Base-by-base conservation (phyloP, 805 yeast species). In the Blastobotrys parvus region DNA sequence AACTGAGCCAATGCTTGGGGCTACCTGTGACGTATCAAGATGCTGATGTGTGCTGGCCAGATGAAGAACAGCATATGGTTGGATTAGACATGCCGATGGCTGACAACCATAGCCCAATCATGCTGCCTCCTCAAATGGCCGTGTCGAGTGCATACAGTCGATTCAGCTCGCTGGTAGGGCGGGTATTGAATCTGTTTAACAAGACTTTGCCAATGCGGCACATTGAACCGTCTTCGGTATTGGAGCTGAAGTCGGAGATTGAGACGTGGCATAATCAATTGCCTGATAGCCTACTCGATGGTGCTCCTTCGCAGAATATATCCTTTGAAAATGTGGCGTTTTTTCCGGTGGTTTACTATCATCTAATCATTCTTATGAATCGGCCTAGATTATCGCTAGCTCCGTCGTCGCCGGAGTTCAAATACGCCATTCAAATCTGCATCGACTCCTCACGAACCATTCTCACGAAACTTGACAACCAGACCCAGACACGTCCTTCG, bases 1-100 rank as follows among this genome's bases (percentile, higher is more conserved):
- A 39, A 22, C 13, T 39, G 37, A 39, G 42, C 30, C 42, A 39
- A 19, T n/a, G 20, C 8, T 19, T 39, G n/a, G 42, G 42, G 15
- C 38, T 39, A 2, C 42, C 42, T 10, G 29, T 32, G 17, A 29
- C 37, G 4, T 25, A 29, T n/a, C 37, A 30, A 17, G 42, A 39
- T 31, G 30, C 42, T 30, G 42, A 39, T 21, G 42, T 39, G n/a
- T 39, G 42, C 21, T 31, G 37, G 16, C 20, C 32, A 17, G 23
- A 22, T 7, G 30, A 10, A 21, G 42, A 39, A 25, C 20, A 20
- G 6, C 42, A 39, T 21, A 25, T 30, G 15, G 29, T 20, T 8
- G 42, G 42, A 3, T 29, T 20, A 13, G 42, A 39, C 32, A 10
- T 39, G 16, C 42, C 42, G 2, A 16, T 11, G 5, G 10, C 27